These are phyloP conservation scores for Escallonia herrerae DNA, from an alignment of 129 eudicot species.

Conservation along the genomic window DNA sequence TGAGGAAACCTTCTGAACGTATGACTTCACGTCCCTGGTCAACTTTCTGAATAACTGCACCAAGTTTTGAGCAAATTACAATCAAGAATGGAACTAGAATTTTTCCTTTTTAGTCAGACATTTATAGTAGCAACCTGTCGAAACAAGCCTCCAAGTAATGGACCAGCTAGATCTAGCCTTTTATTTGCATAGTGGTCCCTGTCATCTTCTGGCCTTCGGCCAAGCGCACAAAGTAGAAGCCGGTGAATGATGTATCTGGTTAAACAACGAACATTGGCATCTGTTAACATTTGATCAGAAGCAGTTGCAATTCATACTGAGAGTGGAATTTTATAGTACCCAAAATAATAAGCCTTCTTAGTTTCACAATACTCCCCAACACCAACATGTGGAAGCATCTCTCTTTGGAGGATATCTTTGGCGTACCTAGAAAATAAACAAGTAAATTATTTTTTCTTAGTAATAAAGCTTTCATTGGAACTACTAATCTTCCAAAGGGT, in stretches of 20 bases:
- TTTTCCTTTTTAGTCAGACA: too few species aligned
- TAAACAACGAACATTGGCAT: neutral
- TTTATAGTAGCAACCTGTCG: constrained; percentile 28
- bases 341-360: constrained; percentile 63
- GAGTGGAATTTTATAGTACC: constrained; percentile 11
- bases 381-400: constrained; percentile 79
- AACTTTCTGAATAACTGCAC: constrained; percentile 57
- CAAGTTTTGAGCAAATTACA: neutral
- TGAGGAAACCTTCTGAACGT: constrained; percentile 51
- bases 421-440: constrained; percentile 39
- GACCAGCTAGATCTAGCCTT: constrained; percentile 78
- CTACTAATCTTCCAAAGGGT: neutral
- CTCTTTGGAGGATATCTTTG: constrained; percentile 53
- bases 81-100: neutral
- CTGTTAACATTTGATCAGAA: too few species aligned
- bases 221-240: constrained; percentile 63
- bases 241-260: constrained; percentile 58
- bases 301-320: too few species aligned
- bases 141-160: constrained; percentile 56
- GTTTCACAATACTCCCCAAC: constrained; percentile 65
- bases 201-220: constrained; percentile 67
- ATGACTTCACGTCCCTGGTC: constrained; percentile 51
- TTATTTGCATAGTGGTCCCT: constrained; percentile 68
- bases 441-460: neutral
- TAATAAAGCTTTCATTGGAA: neutral